Conservation (phyloP, 202 grass and related monocot genomes). For the Setaria italica region DNA sequence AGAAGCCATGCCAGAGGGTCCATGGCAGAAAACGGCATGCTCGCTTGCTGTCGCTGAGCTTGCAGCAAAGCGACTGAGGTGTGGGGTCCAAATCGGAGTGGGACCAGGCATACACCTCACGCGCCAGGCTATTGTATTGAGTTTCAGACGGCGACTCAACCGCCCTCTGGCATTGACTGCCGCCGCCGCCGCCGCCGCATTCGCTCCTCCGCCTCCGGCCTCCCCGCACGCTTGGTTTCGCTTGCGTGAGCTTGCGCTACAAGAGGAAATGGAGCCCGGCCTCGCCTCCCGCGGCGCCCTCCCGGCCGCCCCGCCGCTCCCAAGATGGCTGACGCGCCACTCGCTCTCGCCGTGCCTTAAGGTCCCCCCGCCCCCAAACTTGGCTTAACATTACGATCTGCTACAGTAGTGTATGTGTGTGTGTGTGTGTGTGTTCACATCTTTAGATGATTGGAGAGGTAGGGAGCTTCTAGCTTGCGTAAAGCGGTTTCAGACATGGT, state of each 20-base stretch:
- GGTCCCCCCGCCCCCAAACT: conserved; percentile 1
- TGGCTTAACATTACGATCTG: too few relatives aligned
- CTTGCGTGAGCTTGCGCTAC: not conserved
- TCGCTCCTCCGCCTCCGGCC: not conserved
- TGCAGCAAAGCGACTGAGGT: too few relatives aligned
- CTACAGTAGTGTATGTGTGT: too few relatives aligned
- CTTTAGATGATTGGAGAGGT: not conserved
- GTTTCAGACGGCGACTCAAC: not conserved
- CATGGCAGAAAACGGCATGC: too few relatives aligned
- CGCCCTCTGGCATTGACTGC: not conserved
- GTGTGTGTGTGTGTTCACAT: not conserved
- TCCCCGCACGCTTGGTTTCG: not conserved
- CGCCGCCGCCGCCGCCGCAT: conserved; percentile 15
- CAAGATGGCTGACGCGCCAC: not conserved
- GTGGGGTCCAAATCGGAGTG: too few relatives aligned
- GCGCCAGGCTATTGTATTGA: not conserved
- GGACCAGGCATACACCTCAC: not conserved
- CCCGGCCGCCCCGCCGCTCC: not conserved
- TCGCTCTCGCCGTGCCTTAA: conserved; percentile 22
- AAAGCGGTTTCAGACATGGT: not conserved
- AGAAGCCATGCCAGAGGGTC: too few relatives aligned
- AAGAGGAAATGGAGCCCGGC: conserved; percentile 46
- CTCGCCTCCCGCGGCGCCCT: conserved; percentile 33
- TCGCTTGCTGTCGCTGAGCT: too few relatives aligned
- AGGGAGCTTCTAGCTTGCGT: not conserved